These are phyloP conservation scores for Microbotryum lychnidis-dioicae DNA, from an alignment of 1,284 basidiomycete genomes.

Conservation along the genomic window DNA sequence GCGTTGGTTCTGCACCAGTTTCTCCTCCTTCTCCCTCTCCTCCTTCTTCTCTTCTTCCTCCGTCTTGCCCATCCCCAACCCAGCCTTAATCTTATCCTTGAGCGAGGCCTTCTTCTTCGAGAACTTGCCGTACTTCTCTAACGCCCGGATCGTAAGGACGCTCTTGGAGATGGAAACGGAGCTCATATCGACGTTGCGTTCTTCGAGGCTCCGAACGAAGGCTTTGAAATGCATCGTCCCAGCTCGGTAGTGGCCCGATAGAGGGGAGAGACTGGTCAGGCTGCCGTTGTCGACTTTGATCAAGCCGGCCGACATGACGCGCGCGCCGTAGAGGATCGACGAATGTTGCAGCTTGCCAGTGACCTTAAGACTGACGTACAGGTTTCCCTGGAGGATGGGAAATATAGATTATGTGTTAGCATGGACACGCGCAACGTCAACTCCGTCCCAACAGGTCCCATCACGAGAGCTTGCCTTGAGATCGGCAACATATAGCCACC, in stretches of 20 bases:
- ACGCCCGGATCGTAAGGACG: constrained; percentile 33
- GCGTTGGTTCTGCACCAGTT: constrained; percentile 14
- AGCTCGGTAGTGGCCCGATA: constrained; percentile 62
- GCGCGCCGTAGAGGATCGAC: constrained; percentile 52
- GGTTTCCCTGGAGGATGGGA: constrained; percentile 48
- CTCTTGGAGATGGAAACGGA: constrained; percentile 34
- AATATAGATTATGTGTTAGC: too few relatives aligned
- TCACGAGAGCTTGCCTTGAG: constrained; percentile 36
- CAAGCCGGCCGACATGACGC: constrained; percentile 43
- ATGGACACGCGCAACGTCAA: too few relatives aligned
- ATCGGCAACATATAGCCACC: constrained; percentile 26
- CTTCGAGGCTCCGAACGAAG: constrained; percentile 53
- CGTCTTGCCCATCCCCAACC: constrained; percentile 18
- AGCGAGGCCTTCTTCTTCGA: constrained; percentile 38
- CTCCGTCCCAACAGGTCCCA: too few relatives aligned
- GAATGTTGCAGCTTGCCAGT: constrained; percentile 61
- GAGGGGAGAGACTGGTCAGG: constrained; percentile 57
- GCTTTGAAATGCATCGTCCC: constrained; percentile 50
- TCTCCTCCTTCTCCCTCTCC: constrained; percentile 15
- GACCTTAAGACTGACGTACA: constrained; percentile 62
- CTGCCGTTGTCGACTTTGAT: constrained; percentile 48
- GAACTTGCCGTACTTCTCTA: constrained; percentile 39
- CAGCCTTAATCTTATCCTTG: constrained; percentile 14
- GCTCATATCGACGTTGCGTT: constrained; percentile 56
- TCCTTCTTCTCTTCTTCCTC: constrained; percentile 32